Conservation (phyloP, 441 rosid species). For the Syzygium malaccense region DNA sequence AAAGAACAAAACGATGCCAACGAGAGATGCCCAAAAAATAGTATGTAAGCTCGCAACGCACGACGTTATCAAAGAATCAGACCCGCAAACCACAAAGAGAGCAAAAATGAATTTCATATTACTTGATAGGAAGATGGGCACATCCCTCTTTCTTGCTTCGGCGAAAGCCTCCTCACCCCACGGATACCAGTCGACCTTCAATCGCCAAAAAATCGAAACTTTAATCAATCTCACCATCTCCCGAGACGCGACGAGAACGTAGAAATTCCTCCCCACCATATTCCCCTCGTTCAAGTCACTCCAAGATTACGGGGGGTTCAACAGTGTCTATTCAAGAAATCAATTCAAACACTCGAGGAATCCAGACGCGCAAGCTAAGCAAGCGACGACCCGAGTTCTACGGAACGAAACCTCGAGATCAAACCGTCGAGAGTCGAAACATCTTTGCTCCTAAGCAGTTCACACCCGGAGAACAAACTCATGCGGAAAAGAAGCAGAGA, state of each 20-base stretch:
- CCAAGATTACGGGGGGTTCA: background rate
- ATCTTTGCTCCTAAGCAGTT: background rate
- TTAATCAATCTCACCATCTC: background rate
- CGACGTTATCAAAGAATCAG: background rate
- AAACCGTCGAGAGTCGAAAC: background rate
- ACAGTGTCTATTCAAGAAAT: background rate
- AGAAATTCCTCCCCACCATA: background rate
- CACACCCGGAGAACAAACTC: background rate
- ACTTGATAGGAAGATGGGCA: constrained; percentile 95
- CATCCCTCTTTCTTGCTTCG: constrained; percentile 70
- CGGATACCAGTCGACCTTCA: constrained; percentile 92
- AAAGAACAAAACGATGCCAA: constrained; percentile 8
- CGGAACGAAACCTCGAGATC: background rate
- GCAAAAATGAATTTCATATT: background rate
- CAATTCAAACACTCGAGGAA: background rate
- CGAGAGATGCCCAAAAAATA: constrained; percentile 15
- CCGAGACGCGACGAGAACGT: background rate
- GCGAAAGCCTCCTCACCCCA: constrained; percentile 96
- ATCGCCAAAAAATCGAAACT: background rate
- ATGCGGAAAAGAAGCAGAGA: background rate
- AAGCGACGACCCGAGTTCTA: background rate
- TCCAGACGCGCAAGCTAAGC: background rate
- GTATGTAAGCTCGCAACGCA: constrained; percentile 2
- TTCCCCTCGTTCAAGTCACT: background rate
- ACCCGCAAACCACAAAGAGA: background rate